Base-by-base conservation (phyloP, 2,329 filamentous ascomycete genomes). In the Alternaria hordeiaustralica region DNA sequence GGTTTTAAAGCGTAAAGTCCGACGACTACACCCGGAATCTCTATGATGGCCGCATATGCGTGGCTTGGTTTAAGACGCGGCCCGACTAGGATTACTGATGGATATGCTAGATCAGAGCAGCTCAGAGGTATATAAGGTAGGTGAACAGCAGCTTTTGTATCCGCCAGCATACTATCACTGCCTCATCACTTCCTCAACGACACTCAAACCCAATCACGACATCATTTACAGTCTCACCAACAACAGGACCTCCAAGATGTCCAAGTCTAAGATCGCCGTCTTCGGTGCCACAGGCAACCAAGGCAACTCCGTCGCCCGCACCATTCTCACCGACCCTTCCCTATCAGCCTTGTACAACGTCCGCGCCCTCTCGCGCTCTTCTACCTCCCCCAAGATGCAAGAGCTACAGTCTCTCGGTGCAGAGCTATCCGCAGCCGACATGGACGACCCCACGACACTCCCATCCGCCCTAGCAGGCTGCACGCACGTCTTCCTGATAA, bases 361-460 rank as follows among this genome's bases (percentile, higher is more conserved):
- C 43, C 85, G 87, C 28, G 88, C 81, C 50, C 80, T 90, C 20
- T 88, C 87, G 3, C 85, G 88, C 50, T 80, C 87, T 61, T 64
- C 78, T 2, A 73, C 75, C 12, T 84, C 82, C 51, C 68, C 82
- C 0, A 79, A 79, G 2, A 81, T 86, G 13, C 81, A 84, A 71
- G 75, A 77, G 3, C 81, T 89, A 5, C 59, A 76, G 0, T 69
- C 71, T 0, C 74, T 82, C 50, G 87, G 86, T 5, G 83, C 85
- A 2, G 84, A 89, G 55, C 78, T 89, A 26, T 81, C 86, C 47
- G 68, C 83, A 74, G 87, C 84, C 54, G 83, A 90, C 65, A 66
- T 87, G 33, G 79, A 85, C 63, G 81, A 73, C 26, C 60, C 69
- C 0, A 53, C 63, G 0, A 63, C 75, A 1, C 71, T 80, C 3